Evolutionary conservation across 768 basidiomycete genomes (phyloP).

Genomic region (Russula ochroleuca): DNA sequence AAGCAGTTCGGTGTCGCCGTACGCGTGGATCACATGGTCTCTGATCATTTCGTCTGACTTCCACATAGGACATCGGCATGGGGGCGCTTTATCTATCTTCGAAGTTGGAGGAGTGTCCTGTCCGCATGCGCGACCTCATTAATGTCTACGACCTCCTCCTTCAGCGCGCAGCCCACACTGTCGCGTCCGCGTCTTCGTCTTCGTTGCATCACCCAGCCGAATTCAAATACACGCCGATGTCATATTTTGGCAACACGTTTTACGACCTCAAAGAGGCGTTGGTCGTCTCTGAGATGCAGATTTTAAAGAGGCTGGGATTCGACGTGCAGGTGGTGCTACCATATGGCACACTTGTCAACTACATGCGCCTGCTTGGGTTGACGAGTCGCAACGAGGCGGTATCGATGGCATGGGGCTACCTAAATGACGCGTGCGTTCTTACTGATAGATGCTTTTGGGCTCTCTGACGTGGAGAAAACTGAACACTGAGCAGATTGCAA

Average conservation of each 20-base stretch:
- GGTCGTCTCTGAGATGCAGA: constrained; percentile 95
- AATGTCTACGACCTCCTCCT: constrained; percentile 89
- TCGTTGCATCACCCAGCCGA: constrained; percentile 30
- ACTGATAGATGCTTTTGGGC: constrained; percentile 2
- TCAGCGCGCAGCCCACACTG: constrained; percentile 61
- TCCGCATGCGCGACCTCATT: constrained; percentile 90
- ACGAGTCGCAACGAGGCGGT: constrained; percentile 66
- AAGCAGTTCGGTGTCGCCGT: constrained; percentile 93
- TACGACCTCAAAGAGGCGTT: constrained; percentile 94
- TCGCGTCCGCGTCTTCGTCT: constrained; percentile 37
- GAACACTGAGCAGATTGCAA: constrained; percentile 60
- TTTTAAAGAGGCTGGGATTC: constrained; percentile 93
- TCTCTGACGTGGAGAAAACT: constrained; percentile 3
- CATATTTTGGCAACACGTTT: constrained; percentile 83
- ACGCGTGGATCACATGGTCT: constrained; percentile 34
- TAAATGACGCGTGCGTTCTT: constrained; percentile 86
- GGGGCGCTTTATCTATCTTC: constrained; percentile 85
- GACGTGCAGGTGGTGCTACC: constrained; percentile 91
- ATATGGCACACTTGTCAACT: constrained; percentile 93
- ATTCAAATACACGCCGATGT: constrained; percentile 77
- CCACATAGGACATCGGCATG: constrained; percentile 73
- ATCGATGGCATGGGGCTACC: constrained; percentile 83
- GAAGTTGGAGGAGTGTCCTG: constrained; percentile 87
- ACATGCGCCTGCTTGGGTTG: constrained; percentile 85
- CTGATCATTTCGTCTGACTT: background rate